Percentiles rank a stretch among this genome's conserved stretches.
These are phyloP conservation scores for Lumnitzera racemosa DNA, from an alignment of 345 rosid species.

Conservation along the genomic window DNA sequence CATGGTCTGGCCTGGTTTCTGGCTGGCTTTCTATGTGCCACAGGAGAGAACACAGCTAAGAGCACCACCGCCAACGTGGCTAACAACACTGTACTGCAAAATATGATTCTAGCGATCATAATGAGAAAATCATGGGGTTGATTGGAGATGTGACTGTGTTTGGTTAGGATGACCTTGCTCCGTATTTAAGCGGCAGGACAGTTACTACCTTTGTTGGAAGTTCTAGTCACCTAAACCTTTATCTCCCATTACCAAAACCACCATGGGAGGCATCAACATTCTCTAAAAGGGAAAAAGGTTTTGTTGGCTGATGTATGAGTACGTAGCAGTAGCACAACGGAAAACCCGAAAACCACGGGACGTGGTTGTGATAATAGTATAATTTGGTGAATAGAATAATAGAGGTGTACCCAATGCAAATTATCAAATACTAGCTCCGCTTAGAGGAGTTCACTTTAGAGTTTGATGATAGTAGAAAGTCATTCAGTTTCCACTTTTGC, in stretches of 20 bases:
- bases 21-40: conserved; percentile 21
- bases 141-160: background rate
- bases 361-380: too few species aligned
- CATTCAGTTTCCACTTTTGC: too few species aligned
- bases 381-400: too few species aligned
- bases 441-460: too few species aligned
- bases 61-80: conserved; percentile 48
- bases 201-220: conserved; percentile 1
- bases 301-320: too few species aligned
- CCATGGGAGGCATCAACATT: too few species aligned
- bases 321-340: too few species aligned
- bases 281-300: too few species aligned
- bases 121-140: conserved; percentile 5
- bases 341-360: too few species aligned
- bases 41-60: conserved; percentile 49
- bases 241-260: background rate
- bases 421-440: too few species aligned
- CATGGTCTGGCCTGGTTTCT: conserved; percentile 23
- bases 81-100: conserved; percentile 35
- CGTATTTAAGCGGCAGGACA: conserved; percentile 8
- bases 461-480: too few species aligned
- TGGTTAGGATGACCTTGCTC: conserved; percentile 7
- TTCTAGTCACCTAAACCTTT: conserved; percentile 28
- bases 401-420: too few species aligned
- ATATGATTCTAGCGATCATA: conserved; percentile 55